A percentile compares a stretch with the other conserved stretches of the same genome.
These are phyloP conservation scores for Nemania sp. DNA, from an alignment of 2,329 filamentous ascomycete genomes.

Conservation along the genomic window DNA sequence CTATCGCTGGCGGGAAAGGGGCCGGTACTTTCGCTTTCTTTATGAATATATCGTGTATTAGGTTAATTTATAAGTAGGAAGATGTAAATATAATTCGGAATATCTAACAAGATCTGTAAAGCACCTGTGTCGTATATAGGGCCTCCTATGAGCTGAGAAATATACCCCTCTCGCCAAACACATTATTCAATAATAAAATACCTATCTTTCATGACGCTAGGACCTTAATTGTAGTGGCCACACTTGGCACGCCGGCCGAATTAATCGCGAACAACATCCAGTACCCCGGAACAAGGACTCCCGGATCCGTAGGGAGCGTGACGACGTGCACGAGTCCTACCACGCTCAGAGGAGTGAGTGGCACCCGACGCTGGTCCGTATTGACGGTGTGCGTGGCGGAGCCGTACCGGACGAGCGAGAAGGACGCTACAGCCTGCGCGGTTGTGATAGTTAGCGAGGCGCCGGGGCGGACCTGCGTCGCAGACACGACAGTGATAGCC, in stretches of 20 bases:
- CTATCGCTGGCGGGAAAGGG: too few relatives aligned
- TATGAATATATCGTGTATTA: neutral
- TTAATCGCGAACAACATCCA: slow-evolving; percentile 62
- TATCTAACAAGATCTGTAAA: neutral
- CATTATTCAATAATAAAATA: neutral
- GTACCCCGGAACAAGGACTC: slow-evolving; percentile 60
- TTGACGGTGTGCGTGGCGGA: slow-evolving; percentile 63
- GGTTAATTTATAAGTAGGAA: neutral
- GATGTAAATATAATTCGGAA: neutral
- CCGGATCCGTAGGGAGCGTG: slow-evolving; percentile 57
- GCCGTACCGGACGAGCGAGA: slow-evolving; percentile 59
- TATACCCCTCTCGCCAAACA: slow-evolving; percentile 5
- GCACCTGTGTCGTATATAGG: too few relatives aligned
- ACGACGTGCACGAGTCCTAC: slow-evolving; percentile 52
- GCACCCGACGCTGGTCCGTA: slow-evolving; percentile 64
- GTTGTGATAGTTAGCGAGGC: slow-evolving; percentile 51
- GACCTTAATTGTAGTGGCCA: slow-evolving; percentile 55
- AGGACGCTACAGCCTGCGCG: slow-evolving; percentile 47
- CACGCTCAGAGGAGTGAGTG: slow-evolving; percentile 47
- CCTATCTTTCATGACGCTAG: slow-evolving; percentile 27
- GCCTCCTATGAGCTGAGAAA: neutral
- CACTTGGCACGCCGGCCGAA: slow-evolving; percentile 57
- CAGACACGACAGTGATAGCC: slow-evolving; percentile 52
- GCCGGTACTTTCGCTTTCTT: neutral
- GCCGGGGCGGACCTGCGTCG: slow-evolving; percentile 50